Evolutionary conservation across 805 yeast genomes (phyloP), one percentile per base, ranked within the genome.

Genomic region (Starmerella stellata): DNA sequence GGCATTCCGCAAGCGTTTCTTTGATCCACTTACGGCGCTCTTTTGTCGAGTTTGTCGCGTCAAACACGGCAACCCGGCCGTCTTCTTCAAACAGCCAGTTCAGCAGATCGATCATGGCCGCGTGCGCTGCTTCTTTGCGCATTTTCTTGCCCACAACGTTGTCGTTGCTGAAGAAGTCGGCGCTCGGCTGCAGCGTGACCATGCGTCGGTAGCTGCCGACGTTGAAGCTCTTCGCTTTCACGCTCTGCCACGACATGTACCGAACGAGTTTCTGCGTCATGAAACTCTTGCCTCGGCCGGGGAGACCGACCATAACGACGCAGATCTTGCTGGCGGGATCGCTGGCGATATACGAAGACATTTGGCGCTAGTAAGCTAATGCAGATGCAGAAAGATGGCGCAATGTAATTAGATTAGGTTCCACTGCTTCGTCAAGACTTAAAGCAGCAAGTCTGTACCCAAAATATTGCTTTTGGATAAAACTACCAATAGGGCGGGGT

Each of bases 231-330:
- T 75, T 75, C 21, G 94, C 80, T 43, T 71, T 72, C 40, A 90
- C 78, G 2, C 93, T 78, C 30, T 87, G 66, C 98, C 98, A 90
- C 25, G 83, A 74, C 38, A 90, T 66, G 54, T 87, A 90, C 35
- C 96, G 69, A 24, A 87, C 93, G 38, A 90, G 78, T 56, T 87
- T 90, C 55, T 83, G 93, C 2, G 96, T 83, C 45, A 90, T 87
- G 57, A 83, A 75, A 3, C 94, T 78, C 58, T 90, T 90, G 3
- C 98, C 98, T 41, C 96, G 69, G 13, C 65, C 66, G 3, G 66
- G 66, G 34, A 62, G 49, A 4, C 66, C 66, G 35, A 63, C 66
- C 66, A 52, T 50, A 24, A 52, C 41, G 28, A 52, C 51, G 40
- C 55, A 52, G n/a, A 52, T 41, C 35, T 45, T 44, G 17, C 35